These are phyloP conservation scores for Pestalotiopsis sp. DNA, from an alignment of 2,329 filamentous ascomycete species.

Conservation along the genomic window DNA sequence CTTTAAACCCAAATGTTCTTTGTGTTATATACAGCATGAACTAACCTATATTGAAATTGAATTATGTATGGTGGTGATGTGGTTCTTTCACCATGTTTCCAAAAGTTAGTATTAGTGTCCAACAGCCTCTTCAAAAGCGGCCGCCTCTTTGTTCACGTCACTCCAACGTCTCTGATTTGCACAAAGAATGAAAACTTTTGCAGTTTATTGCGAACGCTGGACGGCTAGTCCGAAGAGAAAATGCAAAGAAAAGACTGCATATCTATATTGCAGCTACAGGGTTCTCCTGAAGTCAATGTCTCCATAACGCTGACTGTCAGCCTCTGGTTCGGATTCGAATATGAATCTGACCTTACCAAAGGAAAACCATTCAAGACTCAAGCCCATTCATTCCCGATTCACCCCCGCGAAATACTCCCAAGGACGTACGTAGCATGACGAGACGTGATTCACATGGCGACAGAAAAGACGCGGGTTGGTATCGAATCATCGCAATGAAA, in stretches of 20 bases:
- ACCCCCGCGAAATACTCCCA: too few relatives aligned
- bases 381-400: background rate
- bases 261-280: background rate
- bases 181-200: background rate
- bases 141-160: too few relatives aligned
- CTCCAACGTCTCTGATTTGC: too few relatives aligned
- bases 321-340: background rate
- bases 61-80: too few relatives aligned
- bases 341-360: background rate
- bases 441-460: too few relatives aligned
- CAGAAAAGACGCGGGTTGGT: too few relatives aligned
- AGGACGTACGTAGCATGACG: too few relatives aligned
- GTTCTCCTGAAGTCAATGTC: background rate
- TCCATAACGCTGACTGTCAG: background rate
- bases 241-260: background rate
- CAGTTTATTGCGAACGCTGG: background rate
- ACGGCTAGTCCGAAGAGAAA: background rate
- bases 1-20: background rate
- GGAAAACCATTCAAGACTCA: background rate
- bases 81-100: background rate
- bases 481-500: too few relatives aligned
- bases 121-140: too few relatives aligned
- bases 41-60: too few relatives aligned
- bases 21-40: background rate
- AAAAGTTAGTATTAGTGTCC: too few relatives aligned